Conservation (phyloP, 805 yeast species). For the Yueomyces sinensis region DNA sequence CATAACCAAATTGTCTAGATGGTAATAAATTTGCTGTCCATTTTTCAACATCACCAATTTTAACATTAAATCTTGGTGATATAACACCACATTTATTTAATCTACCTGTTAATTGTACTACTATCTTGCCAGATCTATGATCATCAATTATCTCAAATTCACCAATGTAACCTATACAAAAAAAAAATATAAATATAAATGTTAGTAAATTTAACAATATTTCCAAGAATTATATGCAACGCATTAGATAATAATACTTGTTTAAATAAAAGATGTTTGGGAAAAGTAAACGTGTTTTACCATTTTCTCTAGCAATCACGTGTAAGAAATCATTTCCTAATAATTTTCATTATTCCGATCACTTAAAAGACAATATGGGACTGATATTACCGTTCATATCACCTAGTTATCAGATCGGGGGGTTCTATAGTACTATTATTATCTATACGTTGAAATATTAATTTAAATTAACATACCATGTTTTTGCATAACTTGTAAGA, state of each 20-base stretch:
- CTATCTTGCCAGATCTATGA: conserved; percentile 98
- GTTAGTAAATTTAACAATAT: conserved; percentile 5
- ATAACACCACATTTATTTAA: conserved; percentile 98
- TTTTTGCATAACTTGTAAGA: conserved; percentile 91
- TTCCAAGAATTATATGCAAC: background rate
- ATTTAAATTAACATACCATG: conserved; percentile 45
- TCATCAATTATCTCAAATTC: conserved; percentile 97
- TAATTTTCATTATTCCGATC: conserved; percentile 76
- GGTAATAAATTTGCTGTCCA: conserved; percentile 98
- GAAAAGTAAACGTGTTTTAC: conserved; percentile 52
- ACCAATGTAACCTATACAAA: conserved; percentile 58
- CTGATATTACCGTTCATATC: conserved; percentile 65
- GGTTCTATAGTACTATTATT: no score
- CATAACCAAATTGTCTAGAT: conserved; percentile 98
- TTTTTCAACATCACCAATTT: conserved; percentile 88
- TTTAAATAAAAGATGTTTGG: background rate
- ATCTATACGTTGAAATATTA: no score
- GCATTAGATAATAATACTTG: conserved; percentile 1
- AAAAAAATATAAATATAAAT: background rate
- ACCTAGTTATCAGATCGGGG: conserved; percentile 98
- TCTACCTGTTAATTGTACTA: conserved; percentile 93
- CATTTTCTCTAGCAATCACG: conserved; percentile 30
- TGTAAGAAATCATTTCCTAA: conserved; percentile 54
- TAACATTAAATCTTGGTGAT: conserved; percentile 96
- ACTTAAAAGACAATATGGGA: conserved; percentile 97